Percentiles rank a stretch among this genome's conserved stretches.
Evolutionary conservation across 345 rosid genomes (phyloP).

Genomic region (Excoecaria agallocha): DNA sequence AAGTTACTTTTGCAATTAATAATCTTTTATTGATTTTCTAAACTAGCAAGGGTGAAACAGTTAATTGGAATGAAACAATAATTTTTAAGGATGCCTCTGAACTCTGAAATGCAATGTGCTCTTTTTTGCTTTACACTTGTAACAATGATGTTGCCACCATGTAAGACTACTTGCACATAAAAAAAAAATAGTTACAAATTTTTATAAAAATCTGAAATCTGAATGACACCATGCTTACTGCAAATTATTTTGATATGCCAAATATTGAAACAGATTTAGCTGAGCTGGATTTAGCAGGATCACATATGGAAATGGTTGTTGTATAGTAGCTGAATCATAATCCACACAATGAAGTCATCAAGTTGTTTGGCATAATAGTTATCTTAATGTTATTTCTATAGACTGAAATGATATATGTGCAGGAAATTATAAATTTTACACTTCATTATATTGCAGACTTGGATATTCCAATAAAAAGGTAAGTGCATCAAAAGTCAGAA

Average conservation of each 20-base stretch:
- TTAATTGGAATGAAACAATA: not conserved
- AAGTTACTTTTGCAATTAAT: conserved; percentile 13
- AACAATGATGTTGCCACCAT: not conserved
- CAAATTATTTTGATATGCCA: not conserved
- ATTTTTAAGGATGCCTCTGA: not conserved
- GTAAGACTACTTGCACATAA: not conserved
- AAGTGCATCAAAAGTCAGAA: conserved; percentile 6
- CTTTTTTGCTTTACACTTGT: not conserved
- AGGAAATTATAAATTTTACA: conserved; percentile 82
- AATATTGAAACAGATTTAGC: not conserved
- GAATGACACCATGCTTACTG: not conserved
- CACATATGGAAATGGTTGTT: not conserved
- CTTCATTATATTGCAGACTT: conserved; percentile 92
- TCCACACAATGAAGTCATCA: not conserved
- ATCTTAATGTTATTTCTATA: conserved; percentile 17
- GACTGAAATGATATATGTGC: conserved; percentile 33
- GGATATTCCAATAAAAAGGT: conserved; percentile 98
- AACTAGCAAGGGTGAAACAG: not conserved
- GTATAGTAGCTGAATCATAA: not conserved
- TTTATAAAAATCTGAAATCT: not conserved
- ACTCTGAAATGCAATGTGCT: not conserved
- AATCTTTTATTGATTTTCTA: conserved; percentile 2
- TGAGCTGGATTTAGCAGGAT: not conserved
- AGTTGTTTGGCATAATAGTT: not conserved
- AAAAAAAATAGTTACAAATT: not conserved